Conservation (phyloP, 257 asterid species). For the Craterostigma plantagineum region DNA sequence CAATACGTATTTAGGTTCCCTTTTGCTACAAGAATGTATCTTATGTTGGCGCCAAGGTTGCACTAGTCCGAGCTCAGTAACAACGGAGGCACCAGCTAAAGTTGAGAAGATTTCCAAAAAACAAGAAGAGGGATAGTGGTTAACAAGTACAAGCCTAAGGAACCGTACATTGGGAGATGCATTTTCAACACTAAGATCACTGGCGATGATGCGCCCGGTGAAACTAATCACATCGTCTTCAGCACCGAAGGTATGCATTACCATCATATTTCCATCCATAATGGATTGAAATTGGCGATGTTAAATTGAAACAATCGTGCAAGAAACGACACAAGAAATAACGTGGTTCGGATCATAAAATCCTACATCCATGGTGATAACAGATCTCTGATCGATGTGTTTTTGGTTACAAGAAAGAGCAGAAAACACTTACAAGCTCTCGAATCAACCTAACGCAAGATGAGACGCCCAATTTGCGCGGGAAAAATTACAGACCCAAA, state of each 20-base stretch:
- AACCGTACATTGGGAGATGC: conserved; percentile 71
- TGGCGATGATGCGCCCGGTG: conserved; percentile 96
- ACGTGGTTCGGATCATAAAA: too few relatives aligned
- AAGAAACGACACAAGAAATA: too few relatives aligned
- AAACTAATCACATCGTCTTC: conserved; percentile 98
- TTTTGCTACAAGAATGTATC: conserved; percentile 40
- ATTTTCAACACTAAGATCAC: conserved; percentile 96
- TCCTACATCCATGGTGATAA: too few relatives aligned
- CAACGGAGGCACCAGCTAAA: conserved; percentile 89
- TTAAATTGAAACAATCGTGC: too few relatives aligned
- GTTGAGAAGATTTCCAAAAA: conserved; percentile 64
- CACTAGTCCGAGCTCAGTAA: conserved; percentile 70
- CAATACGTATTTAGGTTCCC: conserved; percentile 30
- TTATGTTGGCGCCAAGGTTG: conserved; percentile 18
- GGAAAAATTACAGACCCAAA: too few relatives aligned
- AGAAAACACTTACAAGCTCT: too few relatives aligned
- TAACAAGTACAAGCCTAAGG: conserved; percentile 86
- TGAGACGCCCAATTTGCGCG: too few relatives aligned
- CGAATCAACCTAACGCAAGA: too few relatives aligned
- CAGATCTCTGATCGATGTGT: too few relatives aligned
- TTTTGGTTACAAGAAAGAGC: too few relatives aligned
- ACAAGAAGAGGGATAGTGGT: conserved; percentile 68
- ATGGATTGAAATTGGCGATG: neutral
- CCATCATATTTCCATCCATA: neutral
- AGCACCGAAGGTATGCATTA: conserved; percentile 59